Base-by-base conservation (phyloP, 345 rosid species). In the Populus euphratica region DNA sequence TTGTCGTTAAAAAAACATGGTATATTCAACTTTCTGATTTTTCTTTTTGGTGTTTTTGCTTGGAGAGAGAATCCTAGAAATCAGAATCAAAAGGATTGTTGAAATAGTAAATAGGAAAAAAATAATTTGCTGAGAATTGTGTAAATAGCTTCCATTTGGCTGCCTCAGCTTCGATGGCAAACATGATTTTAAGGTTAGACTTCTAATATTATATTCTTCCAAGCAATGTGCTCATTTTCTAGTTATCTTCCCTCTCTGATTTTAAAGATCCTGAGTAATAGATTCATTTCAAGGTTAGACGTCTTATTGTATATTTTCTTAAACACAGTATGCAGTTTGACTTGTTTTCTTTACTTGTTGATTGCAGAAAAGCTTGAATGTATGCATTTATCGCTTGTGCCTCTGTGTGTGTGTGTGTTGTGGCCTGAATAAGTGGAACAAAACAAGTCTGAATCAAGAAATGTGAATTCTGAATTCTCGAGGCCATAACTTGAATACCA, bases 1-100 rank as follows among this genome's bases (percentile, higher is more conserved):
- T 38, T 72, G 87, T 59, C 88, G 91, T 35, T 92, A 86, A 93
- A 25, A 87, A 92, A 25, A 21, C 16, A 21, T 25, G 14, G 23
- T 50, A n/a, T 61, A 52, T 14, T 0, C 17, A 25, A 72, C 50
- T n/a, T 21, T 49, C 73, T 71, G 31, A 70, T 68, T 67, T n/a
- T 47, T 75, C 10, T n/a, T 76, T 72, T 79, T 23, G 50, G 23
- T 39, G 25, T 29, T 76, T 14, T 62, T 84, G 77, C 69, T 77
- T 81, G 76, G 68, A 59, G 52, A 73, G 23, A 65, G 41, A 70
- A 63, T 78, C 50, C 62, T 74, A 78, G 83, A 54, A 33, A 29
- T 36, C 79, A 77, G 74, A 63, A 68, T 73, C 36, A 61, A 64
- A 63, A 54, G n/a, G 41, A 38, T 72, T 68, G 79, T 73, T 56